Evolutionary conservation across 2,329 filamentous ascomycete genomes (phyloP), one percentile per base, ranked within the genome.

Genomic region (Monilinia polystroma): DNA sequence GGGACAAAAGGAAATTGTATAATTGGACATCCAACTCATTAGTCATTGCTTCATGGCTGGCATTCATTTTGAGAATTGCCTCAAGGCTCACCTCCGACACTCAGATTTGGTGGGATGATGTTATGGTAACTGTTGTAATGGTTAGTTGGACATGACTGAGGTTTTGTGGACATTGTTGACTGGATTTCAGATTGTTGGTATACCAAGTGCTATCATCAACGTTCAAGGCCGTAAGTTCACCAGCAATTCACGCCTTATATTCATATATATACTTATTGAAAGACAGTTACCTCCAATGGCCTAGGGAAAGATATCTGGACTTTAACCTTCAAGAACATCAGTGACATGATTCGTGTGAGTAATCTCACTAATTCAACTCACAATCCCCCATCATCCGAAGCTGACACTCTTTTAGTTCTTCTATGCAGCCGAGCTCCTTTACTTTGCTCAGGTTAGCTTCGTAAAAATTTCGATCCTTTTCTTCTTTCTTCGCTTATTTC

Each of bases 401-500:
- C 35, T 63, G 26, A 65, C 41, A 20, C 20, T 62, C n/a, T 62
- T 29, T 29, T 43, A 71, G 68, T 66, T 70, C 63, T 70, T 67
- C 35, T 71, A 68, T 38, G 65, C 58, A 23, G 26, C 66, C 47
- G 67, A 72, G 55, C n/a, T 70, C 26, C 62, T 72, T 0, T 72
- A 72, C 55, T 62, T 72, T 32, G 35, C 55, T 10, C 68, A 67
- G 55, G 49, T 70, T 14, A 63, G 26, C 23, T 23, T 71, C 6
- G 63, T 70, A 32, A 68, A 62, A 45, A 54, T 70, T 8, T 69
- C 64, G 16, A 68, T 72, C 43, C 51, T 70, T 29, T 67, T 57
- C n/a, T 64, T 71, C 57, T 72, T 70, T 58, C 70, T 72, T 47
- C 64, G 66, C 20, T 66, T 72, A 20, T 70, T 72, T 53, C 67